These are phyloP conservation scores for Fremontodendron californicum DNA, from an alignment of 345 rosid species.

Conservation along the genomic window DNA sequence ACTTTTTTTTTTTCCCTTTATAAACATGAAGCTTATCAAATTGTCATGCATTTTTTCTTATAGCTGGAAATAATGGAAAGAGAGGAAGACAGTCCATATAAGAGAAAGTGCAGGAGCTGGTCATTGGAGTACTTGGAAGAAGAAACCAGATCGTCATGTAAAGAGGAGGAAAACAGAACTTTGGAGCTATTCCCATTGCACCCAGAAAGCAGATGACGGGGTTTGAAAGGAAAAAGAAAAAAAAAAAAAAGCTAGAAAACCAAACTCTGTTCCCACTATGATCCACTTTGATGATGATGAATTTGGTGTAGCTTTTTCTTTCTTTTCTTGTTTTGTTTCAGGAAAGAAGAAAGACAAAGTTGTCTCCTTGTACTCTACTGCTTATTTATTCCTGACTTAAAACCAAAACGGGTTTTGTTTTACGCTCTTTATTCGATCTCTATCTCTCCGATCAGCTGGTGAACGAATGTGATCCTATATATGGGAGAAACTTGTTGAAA, in stretches of 20 bases:
- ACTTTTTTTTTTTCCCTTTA: neutral
- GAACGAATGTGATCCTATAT: slow-evolving; percentile 3
- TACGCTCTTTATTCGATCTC: slow-evolving; percentile 14
- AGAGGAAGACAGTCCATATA: slow-evolving; percentile 52
- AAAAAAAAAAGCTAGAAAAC: neutral
- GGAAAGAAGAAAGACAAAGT: slow-evolving; percentile 35
- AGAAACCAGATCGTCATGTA: slow-evolving; percentile 34
- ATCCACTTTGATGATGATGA: slow-evolving; percentile 11
- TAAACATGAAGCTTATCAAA: neutral
- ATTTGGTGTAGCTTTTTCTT: neutral
- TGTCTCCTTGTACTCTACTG: slow-evolving; percentile 20
- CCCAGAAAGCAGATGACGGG: slow-evolving; percentile 70
- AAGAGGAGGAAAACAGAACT: slow-evolving; percentile 59
- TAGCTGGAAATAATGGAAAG: slow-evolving; percentile 37
- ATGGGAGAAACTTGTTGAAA: slow-evolving; percentile 11
- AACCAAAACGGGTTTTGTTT: slow-evolving; percentile 24
- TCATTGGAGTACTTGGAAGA: slow-evolving; percentile 60
- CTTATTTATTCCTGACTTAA: slow-evolving; percentile 28
- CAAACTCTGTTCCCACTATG: slow-evolving; percentile 1
- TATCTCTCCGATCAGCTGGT: neutral
- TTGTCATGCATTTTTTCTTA: neutral
- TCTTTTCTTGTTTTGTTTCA: slow-evolving; percentile 24
- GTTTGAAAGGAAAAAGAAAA: neutral
- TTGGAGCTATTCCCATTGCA: slow-evolving; percentile 96
- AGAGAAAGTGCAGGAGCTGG: slow-evolving; percentile 94